Conservation (phyloP, 2,329 filamentous ascomycete genomes). For the Pyricularia pennisetigena region DNA sequence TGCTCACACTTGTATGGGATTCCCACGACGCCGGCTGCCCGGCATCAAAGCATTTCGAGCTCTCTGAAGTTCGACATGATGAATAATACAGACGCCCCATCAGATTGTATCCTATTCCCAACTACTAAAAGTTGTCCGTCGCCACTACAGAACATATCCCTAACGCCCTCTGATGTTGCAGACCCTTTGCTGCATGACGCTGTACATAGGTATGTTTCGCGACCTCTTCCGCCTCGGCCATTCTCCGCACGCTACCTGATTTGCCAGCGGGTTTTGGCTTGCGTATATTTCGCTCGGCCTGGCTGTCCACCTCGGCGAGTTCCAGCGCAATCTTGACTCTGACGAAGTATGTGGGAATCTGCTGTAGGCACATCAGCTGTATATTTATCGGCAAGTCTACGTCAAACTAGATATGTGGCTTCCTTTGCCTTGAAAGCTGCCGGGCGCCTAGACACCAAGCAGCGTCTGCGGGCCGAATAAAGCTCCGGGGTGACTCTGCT, state of each 20-base stretch:
- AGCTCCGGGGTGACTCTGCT: no score
- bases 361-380: no score
- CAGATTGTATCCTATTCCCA: background rate
- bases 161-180: background rate
- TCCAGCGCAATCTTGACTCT: background rate
- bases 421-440: no score
- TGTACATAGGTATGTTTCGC: background rate
- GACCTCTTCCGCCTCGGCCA: background rate
- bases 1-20: no score
- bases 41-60: no score
- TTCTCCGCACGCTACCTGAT: background rate
- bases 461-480: no score
- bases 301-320: background rate
- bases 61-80: no score
- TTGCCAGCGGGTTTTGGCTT: background rate
- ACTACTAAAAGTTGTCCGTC: background rate
- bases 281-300: background rate
- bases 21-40: no score
- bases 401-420: no score
- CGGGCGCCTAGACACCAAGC: no score
- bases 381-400: no score
- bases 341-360: background rate
- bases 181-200: background rate
- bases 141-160: background rate
- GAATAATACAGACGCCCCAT: background rate